These are phyloP conservation scores for Eucalyptus regnans DNA, from an alignment of 345 rosid species.

Conservation along the genomic window DNA sequence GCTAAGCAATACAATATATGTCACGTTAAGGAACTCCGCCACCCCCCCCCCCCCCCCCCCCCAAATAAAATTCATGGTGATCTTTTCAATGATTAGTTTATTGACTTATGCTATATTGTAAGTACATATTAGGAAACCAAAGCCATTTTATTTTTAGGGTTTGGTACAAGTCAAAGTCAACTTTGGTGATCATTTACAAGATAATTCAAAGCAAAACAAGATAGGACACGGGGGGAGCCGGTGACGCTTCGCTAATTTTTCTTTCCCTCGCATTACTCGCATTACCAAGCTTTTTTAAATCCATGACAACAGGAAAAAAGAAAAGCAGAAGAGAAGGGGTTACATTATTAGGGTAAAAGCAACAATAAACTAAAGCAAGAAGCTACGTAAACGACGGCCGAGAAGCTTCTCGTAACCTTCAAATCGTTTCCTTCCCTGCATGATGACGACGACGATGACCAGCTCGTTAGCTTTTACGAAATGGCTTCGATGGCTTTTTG, in stretches of 20 bases:
- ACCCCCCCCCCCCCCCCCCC: too few relatives aligned
- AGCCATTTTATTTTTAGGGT: neutral
- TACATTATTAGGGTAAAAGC: neutral
- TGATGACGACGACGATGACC: neutral
- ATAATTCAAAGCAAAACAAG: neutral
- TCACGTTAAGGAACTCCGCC: neutral
- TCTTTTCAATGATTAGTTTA: neutral
- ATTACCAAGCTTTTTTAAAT: neutral
- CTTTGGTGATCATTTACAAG: neutral
- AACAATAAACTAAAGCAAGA: neutral
- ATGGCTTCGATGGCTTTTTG: neutral
- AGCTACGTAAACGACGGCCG: neutral
- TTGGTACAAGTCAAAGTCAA: neutral
- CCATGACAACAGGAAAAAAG: neutral
- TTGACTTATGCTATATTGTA: neutral
- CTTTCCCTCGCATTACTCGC: neutral
- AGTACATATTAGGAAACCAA: neutral
- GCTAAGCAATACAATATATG: neutral
- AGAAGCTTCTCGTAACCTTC: neutral
- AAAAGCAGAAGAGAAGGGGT: neutral
- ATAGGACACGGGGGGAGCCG: neutral
- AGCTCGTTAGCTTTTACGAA: neutral
- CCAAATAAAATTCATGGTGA: neutral
- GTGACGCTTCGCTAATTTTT: neutral
- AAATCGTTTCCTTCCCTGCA: neutral